phyloP scores from a whole-genome alignment of 164 flowering plant species.

The Vitis amurensis region DNA sequence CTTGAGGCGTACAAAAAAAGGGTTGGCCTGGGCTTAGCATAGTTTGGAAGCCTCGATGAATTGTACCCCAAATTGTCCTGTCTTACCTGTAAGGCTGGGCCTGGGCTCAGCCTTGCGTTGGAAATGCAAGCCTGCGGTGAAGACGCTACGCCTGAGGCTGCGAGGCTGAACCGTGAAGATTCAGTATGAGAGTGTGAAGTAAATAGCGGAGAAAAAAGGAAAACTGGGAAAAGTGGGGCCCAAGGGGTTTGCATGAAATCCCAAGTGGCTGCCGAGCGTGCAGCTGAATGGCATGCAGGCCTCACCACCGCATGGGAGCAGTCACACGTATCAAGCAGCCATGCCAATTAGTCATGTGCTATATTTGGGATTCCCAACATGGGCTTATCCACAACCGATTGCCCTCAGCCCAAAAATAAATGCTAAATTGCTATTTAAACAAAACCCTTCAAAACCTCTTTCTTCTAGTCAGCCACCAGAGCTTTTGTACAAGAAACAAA shows the following conservation, averaged over 20 bases:
- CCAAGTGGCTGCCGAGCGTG: neutral
- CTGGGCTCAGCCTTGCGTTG: too few relatives aligned
- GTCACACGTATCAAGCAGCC: conserved; percentile 7
- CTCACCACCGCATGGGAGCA: conserved; percentile 3
- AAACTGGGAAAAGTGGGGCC: neutral
- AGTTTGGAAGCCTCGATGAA: too few relatives aligned
- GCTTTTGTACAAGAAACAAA: conserved; percentile 2
- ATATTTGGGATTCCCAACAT: conserved; percentile 1
- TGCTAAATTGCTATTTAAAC: neutral
- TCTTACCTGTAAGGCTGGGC: too few relatives aligned
- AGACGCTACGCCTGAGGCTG: too few relatives aligned
- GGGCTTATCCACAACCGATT: conserved; percentile 20
- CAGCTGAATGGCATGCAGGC: neutral
- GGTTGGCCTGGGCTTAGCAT: too few relatives aligned
- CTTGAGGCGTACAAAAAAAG: too few relatives aligned
- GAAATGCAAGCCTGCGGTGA: too few relatives aligned
- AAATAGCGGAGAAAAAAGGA: neutral
- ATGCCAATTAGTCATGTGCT: neutral
- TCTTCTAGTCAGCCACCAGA: conserved; percentile 19
- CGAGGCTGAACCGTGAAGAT: too few relatives aligned
- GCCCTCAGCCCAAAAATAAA: conserved; percentile 4
- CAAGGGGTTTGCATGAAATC: conserved; percentile 9
- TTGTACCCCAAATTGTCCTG: too few relatives aligned
- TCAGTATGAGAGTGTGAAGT: too few relatives aligned
- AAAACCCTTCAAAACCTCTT: too few relatives aligned